Evolutionary conservation across 2,329 filamentous ascomycete genomes (phyloP).

Genomic region (Chaetomium sp.): DNA sequence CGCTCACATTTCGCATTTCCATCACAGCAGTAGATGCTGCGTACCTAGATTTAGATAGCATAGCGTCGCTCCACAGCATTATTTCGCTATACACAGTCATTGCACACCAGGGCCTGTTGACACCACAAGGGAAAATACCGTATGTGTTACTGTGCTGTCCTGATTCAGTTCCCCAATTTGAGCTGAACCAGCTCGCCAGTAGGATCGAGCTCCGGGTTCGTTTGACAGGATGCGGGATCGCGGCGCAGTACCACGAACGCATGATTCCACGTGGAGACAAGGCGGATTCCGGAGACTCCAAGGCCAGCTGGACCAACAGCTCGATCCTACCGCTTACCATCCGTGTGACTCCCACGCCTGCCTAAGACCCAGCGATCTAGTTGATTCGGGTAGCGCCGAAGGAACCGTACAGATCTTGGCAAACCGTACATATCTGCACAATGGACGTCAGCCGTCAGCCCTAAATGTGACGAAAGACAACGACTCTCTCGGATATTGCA

Average conservation of each 20-base stretch:
- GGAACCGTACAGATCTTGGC: neutral
- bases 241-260: neutral
- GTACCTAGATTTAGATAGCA: neutral
- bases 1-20: neutral
- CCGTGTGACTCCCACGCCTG: neutral
- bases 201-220: neutral
- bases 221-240: neutral
- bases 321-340: neutral
- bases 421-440: neutral
- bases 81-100: neutral
- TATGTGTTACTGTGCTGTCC: neutral
- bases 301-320: neutral
- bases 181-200: neutral
- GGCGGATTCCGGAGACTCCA: neutral
- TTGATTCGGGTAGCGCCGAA: neutral
- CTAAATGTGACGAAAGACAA: neutral
- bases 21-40: neutral
- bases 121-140: neutral
- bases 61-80: conserved; percentile 7
- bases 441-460: neutral
- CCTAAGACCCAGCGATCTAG: neutral
- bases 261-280: conserved; percentile 2
- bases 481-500: neutral
- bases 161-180: neutral
- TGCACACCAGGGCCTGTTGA: neutral